Conservation (phyloP, 176 grass and related monocot genomes). For the Areca catechu region DNA sequence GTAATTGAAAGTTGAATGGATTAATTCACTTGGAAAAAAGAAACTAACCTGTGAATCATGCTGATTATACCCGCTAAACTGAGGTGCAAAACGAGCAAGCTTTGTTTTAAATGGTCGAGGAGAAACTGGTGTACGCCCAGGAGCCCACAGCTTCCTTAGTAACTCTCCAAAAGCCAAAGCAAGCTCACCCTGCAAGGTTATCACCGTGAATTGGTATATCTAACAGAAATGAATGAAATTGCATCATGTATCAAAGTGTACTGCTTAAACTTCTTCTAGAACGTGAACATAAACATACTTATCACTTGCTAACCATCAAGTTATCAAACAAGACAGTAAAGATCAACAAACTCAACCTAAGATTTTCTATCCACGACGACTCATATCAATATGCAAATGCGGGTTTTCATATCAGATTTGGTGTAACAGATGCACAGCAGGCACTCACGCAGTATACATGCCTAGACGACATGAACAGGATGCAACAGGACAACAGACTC, state of each 20-base stretch:
- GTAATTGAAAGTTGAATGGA: not conserved
- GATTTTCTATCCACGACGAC: too few relatives aligned
- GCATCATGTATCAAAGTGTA: not conserved
- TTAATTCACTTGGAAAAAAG: not conserved
- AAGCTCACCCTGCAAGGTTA: slow-evolving; percentile 99
- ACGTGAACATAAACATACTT: too few relatives aligned
- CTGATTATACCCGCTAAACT: slow-evolving; percentile 97
- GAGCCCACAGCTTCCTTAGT: slow-evolving; percentile 90
- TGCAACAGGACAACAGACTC: too few relatives aligned
- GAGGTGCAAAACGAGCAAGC: slow-evolving; percentile 91
- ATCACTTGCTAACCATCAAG: too few relatives aligned
- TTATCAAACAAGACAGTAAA: too few relatives aligned
- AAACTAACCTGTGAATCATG: slow-evolving; percentile 81
- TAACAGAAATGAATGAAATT: slow-evolving; percentile 23
- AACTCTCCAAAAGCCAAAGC: slow-evolving; percentile 97
- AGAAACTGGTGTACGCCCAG: slow-evolving; percentile 75
- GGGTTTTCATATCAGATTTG: too few relatives aligned
- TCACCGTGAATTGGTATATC: slow-evolving; percentile 67
- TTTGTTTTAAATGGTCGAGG: slow-evolving; percentile 91
- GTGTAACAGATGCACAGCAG: too few relatives aligned
- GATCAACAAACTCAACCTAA: too few relatives aligned
- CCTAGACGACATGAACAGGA: too few relatives aligned
- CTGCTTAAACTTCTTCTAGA: not conserved
- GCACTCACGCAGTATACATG: too few relatives aligned
- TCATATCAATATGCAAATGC: too few relatives aligned